Conservation (phyloP, 805 yeast genomes). For the Ogataea philodendri region DNA sequence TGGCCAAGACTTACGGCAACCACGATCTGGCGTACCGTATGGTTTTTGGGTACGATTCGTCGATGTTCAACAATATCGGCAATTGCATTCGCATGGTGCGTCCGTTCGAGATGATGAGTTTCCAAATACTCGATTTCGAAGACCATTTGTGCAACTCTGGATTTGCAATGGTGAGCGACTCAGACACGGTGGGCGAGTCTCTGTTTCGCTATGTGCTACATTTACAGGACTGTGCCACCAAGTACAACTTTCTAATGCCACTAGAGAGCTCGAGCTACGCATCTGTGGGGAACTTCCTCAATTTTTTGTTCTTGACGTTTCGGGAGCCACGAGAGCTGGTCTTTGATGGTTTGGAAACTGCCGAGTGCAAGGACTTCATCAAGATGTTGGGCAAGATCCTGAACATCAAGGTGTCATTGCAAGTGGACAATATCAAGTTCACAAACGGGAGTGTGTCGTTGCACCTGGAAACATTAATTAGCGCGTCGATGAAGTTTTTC, state of each 20-base stretch:
- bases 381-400: conserved; percentile 9
- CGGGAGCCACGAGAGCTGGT: conserved; percentile 16
- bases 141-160: conserved; percentile 18
- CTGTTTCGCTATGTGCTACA: conserved; percentile 19
- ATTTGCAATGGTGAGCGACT: conserved; percentile 10
- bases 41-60: conserved; percentile 10
- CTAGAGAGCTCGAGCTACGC: conserved; percentile 15
- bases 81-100: conserved; percentile 7
- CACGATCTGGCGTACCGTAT: not conserved
- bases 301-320: conserved; percentile 19
- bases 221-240: conserved; percentile 20
- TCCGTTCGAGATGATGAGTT: conserved; percentile 20
- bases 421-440: conserved; percentile 18
- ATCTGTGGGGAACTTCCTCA: conserved; percentile 15
- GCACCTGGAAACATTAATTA: conserved; percentile 21
- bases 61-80: conserved; percentile 3
- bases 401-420: conserved; percentile 9
- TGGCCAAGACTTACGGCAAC: conserved; percentile 6
- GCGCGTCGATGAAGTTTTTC: conserved; percentile 21
- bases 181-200: conserved; percentile 15
- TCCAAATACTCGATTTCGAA: conserved; percentile 21
- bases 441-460: conserved; percentile 4
- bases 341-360: conserved; percentile 22
- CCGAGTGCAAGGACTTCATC: conserved; percentile 15
- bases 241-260: conserved; percentile 22